Evolutionary conservation across 225 moss, liverwort and hornwort genomes (phyloP).

Genomic region (Marchantia paleacea): DNA sequence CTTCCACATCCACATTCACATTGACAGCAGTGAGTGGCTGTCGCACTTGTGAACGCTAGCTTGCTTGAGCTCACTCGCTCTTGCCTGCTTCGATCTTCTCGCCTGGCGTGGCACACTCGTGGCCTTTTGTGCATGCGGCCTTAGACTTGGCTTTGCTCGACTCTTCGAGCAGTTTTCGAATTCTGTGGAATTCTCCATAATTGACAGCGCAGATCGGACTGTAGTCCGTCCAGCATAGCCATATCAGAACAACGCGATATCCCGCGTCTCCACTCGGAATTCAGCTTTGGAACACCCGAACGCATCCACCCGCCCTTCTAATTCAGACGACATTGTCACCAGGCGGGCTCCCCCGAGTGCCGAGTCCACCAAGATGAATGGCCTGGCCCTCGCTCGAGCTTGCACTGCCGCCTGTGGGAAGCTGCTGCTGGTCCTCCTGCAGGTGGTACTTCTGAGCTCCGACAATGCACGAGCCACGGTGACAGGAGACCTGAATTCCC

Average conservation of each 20-base stretch:
- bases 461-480: not conserved
- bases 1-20: not conserved
- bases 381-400: not conserved
- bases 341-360: too few species aligned
- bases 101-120: not conserved
- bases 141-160: too few species aligned
- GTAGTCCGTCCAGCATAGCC: too few species aligned
- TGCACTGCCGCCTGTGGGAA: not conserved
- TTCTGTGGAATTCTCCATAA: not conserved
- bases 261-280: not conserved
- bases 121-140: not conserved
- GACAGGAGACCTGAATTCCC: not conserved
- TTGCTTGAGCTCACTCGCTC: too few species aligned
- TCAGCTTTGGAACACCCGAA: not conserved
- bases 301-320: too few species aligned
- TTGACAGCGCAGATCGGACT: not conserved
- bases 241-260: not conserved
- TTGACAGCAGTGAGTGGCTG: not conserved
- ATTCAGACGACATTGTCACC: not conserved
- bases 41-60: not conserved
- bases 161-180: not conserved
- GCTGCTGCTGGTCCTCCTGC: not conserved
- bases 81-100: not conserved
- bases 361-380: not conserved
- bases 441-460: not conserved